Percentiles rank a stretch among this genome's conserved stretches.
These are phyloP conservation scores for Quercus robur DNA, from an alignment of 306 rosid species.

Conservation along the genomic window DNA sequence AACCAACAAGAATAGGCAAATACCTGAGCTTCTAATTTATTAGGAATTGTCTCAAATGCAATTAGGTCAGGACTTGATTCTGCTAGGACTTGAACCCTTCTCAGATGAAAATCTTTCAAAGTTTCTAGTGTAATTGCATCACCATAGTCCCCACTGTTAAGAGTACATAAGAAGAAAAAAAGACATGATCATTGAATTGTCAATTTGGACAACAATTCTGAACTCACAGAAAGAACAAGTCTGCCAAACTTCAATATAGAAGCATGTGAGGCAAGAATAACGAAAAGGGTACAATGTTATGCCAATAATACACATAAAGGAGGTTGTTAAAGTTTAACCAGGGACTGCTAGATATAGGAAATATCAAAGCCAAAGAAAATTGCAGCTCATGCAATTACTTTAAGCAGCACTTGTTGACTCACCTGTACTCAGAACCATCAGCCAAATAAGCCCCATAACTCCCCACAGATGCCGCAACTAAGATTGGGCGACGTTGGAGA, in stretches of 20 bases:
- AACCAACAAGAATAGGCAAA: not conserved
- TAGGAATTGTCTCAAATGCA: slow-evolving; percentile 60
- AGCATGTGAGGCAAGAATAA: not conserved
- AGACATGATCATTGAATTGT: not conserved
- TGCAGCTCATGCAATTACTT: slow-evolving; percentile 3
- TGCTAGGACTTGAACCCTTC: slow-evolving; percentile 59
- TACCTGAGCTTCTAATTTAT: slow-evolving; percentile 64
- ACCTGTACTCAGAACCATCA: slow-evolving; percentile 70
- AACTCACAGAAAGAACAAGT: slow-evolving; percentile 2
- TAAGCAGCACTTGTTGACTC: slow-evolving; percentile 3
- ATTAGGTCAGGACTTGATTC: slow-evolving; percentile 51
- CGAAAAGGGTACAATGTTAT: not conserved
- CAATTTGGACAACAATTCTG: not conserved
- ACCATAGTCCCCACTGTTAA: slow-evolving; percentile 47
- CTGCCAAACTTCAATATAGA: not conserved
- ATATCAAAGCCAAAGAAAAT: slow-evolving; percentile 12
- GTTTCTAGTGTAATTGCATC: slow-evolving; percentile 32
- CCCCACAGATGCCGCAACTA: slow-evolving; percentile 54
- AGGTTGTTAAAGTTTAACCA: not conserved
- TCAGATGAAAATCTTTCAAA: slow-evolving; percentile 51
- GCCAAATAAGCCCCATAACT: slow-evolving; percentile 68
- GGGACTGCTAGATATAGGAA: slow-evolving; percentile 8
- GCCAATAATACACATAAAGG: not conserved
- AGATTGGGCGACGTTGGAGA: slow-evolving; percentile 32
- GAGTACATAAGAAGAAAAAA: slow-evolving; percentile 15